phyloP scores from a whole-genome alignment of 371 early-diverging fungal genomes.

The Batkoa obscura region DNA sequence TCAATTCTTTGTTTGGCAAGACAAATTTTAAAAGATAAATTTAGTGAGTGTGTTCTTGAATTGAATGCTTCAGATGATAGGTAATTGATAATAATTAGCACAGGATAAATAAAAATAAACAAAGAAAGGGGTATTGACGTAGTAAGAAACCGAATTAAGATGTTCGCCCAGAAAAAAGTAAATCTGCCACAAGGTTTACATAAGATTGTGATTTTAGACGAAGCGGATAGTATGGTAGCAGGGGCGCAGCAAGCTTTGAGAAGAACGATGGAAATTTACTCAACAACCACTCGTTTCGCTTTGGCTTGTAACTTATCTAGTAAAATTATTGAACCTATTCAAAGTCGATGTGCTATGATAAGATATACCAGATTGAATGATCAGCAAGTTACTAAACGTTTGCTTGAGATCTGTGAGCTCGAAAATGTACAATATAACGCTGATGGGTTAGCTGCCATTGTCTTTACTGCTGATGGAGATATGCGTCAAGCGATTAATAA shows the following conservation, averaged over 20 bases:
- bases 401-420: slow-evolving; percentile 58
- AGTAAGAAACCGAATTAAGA: slow-evolving; percentile 92
- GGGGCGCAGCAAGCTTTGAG: slow-evolving; percentile 95
- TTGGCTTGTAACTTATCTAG: slow-evolving; percentile 92
- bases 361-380: slow-evolving; percentile 64
- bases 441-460: slow-evolving; percentile 80
- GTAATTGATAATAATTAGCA: slow-evolving; percentile 20
- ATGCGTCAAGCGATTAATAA: slow-evolving; percentile 98
- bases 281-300: slow-evolving; percentile 89
- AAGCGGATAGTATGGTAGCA: slow-evolving; percentile 92
- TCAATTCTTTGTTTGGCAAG: slow-evolving; percentile 82
- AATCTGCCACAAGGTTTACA: slow-evolving; percentile 73
- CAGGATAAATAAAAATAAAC: not conserved
- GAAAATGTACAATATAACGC: slow-evolving; percentile 71
- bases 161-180: slow-evolving; percentile 95
- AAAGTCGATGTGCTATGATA: slow-evolving; percentile 93
- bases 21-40: slow-evolving; percentile 59
- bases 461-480: slow-evolving; percentile 95
- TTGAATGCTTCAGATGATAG: slow-evolving; percentile 98
- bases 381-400: slow-evolving; percentile 50
- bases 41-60: slow-evolving; percentile 83
- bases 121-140: slow-evolving; percentile 84
- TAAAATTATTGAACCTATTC: slow-evolving; percentile 99
- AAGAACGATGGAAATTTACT: slow-evolving; percentile 93
- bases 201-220: slow-evolving; percentile 96